These are phyloP conservation scores for Aspergillus sp. DNA, from an alignment of 2,329 filamentous ascomycete species.

Conservation along the genomic window DNA sequence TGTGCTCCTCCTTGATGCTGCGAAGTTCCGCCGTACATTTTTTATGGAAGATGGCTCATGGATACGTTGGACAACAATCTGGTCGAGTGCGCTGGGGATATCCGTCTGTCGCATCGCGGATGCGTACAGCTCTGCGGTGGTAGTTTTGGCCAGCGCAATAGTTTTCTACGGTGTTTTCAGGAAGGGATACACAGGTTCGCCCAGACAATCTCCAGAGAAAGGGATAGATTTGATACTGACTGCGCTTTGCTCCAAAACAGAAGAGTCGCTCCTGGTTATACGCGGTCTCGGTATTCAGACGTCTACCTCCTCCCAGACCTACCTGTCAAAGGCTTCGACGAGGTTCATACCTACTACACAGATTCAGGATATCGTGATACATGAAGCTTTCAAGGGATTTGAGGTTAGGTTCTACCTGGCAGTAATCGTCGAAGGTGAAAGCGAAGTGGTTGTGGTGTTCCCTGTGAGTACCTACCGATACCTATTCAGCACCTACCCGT, in stretches of 20 bases:
- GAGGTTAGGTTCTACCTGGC: constrained; percentile 87
- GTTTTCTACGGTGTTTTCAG: constrained; percentile 50
- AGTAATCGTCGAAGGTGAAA: constrained; percentile 86
- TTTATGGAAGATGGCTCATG: constrained; percentile 30
- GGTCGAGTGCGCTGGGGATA: constrained; percentile 36
- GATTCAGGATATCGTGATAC: constrained; percentile 90
- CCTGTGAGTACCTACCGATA: constrained; percentile 55
- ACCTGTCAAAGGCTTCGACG: constrained; percentile 64
- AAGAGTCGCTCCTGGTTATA: constrained; percentile 86
- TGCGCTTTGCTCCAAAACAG: constrained; percentile 50
- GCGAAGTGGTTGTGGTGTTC: constrained; percentile 92
- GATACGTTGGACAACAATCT: constrained; percentile 35
- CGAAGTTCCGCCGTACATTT: constrained; percentile 34
- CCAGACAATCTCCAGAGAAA: background rate
- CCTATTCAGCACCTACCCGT: background rate
- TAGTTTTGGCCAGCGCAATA: constrained; percentile 42
- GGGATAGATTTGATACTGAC: constrained; percentile 11
- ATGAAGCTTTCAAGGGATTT: constrained; percentile 92
- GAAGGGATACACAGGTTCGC: constrained; percentile 55
- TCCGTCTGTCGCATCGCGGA: constrained; percentile 41
- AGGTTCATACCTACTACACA: constrained; percentile 85
- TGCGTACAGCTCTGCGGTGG: constrained; percentile 44
- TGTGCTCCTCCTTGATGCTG: constrained; percentile 41
- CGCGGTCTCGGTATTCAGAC: constrained; percentile 90
- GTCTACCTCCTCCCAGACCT: constrained; percentile 68